Evolutionary conservation across 805 yeast species (phyloP).

Genomic region (Saccharomycopsis guyanensis): DNA sequence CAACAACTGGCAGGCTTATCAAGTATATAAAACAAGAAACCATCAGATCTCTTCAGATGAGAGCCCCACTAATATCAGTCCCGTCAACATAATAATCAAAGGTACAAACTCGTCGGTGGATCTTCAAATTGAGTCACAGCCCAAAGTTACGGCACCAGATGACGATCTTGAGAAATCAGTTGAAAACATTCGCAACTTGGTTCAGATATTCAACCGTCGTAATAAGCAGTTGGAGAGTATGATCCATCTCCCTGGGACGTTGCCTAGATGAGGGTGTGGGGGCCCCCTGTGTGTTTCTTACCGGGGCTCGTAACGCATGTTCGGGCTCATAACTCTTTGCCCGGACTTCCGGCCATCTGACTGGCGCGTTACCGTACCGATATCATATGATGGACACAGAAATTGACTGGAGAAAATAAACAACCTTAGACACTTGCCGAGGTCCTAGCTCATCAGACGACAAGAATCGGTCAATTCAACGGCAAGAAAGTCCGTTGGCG

Average conservation of each 20-base stretch:
- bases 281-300: no score
- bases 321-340: no score
- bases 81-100: constrained; percentile 12
- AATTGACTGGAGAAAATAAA: not conserved
- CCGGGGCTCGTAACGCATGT: no score
- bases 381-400: constrained; percentile 10
- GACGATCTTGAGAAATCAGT: constrained; percentile 11
- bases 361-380: constrained; percentile 7
- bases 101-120: constrained; percentile 6
- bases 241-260: constrained; percentile 2
- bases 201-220: constrained; percentile 16
- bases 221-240: constrained; percentile 19
- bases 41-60: not conserved
- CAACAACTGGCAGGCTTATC: constrained; percentile 16
- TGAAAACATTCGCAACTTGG: constrained; percentile 15
- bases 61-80: not conserved
- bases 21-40: constrained; percentile 10
- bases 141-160: not conserved
- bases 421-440: no score
- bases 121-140: not conserved
- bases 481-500: no score
- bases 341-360: no score
- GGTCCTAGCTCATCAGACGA: no score
- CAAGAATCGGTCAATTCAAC: no score
- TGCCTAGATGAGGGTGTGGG: constrained; percentile 2